Evolutionary conservation across 148 eudicot genomes (phyloP).

Genomic region (Spergularia bocconei): DNA sequence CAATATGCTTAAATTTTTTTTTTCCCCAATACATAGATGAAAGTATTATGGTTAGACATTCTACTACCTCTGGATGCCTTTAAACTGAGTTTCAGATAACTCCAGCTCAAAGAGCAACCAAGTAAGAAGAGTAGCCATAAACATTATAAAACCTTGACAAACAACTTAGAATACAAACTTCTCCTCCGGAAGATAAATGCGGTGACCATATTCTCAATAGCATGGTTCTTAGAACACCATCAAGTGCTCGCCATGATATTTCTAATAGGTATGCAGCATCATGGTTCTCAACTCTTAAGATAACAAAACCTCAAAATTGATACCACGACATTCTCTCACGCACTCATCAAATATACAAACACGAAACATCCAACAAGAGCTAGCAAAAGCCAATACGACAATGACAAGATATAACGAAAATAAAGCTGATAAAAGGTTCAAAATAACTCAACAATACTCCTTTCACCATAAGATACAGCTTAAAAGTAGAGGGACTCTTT

Average conservation of each 20-base stretch:
- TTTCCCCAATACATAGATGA: too few relatives aligned
- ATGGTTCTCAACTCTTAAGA: too few relatives aligned
- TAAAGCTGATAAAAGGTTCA: background rate
- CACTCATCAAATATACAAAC: background rate
- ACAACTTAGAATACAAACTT: background rate
- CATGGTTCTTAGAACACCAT: background rate
- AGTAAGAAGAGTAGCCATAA: background rate
- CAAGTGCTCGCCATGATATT: background rate
- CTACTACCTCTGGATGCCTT: too few relatives aligned
- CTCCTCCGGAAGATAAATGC: background rate
- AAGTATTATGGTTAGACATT: too few relatives aligned
- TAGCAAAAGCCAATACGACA: background rate
- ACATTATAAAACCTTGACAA: background rate
- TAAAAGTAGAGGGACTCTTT: too few relatives aligned
- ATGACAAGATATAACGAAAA: background rate
- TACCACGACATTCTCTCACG: background rate
- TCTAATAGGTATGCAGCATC: too few relatives aligned
- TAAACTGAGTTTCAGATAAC: too few relatives aligned
- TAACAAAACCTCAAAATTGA: too few relatives aligned
- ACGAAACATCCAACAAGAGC: background rate
- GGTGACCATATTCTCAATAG: too few relatives aligned
- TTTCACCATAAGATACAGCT: background rate
- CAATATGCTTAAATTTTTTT: too few relatives aligned
- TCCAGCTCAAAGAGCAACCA: background rate
- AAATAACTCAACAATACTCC: background rate